phyloP scores from a whole-genome alignment of 2,329 filamentous ascomycete genomes.

The Pseudogymnoascus sp. region DNA sequence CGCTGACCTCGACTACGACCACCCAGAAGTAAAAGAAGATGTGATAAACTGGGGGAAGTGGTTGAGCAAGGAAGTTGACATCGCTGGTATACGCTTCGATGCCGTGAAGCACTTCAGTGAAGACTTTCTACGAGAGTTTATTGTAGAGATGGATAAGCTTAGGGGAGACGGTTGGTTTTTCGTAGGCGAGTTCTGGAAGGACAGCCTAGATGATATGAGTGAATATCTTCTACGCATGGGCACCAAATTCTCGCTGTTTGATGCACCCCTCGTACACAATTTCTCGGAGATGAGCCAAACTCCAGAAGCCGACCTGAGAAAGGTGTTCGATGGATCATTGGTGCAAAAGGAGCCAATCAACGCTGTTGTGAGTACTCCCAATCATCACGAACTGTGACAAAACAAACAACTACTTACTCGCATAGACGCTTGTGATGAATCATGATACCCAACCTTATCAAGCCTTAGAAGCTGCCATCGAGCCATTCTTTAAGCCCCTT shows the following conservation, averaged over 20 bases:
- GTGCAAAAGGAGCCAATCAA: slow-evolving; percentile 44
- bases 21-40: slow-evolving; percentile 55
- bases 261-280: slow-evolving; percentile 60
- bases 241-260: slow-evolving; percentile 53
- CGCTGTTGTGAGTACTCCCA: slow-evolving; percentile 41
- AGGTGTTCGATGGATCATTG: slow-evolving; percentile 53
- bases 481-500: slow-evolving; percentile 60
- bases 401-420: background rate
- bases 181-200: slow-evolving; percentile 63
- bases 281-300: slow-evolving; percentile 53
- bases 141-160: slow-evolving; percentile 44
- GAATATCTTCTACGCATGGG: slow-evolving; percentile 50
- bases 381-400: background rate
- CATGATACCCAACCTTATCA: slow-evolving; percentile 63
- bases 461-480: slow-evolving; percentile 52
- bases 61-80: slow-evolving; percentile 51
- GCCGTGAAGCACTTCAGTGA: slow-evolving; percentile 65
- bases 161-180: slow-evolving; percentile 50
- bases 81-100: slow-evolving; percentile 62
- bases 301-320: slow-evolving; percentile 50
- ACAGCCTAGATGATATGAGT: slow-evolving; percentile 45
- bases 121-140: slow-evolving; percentile 58
- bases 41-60: slow-evolving; percentile 60
- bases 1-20: slow-evolving; percentile 57
- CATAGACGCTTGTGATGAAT: slow-evolving; percentile 58